Conservation (phyloP, 2,329 filamentous ascomycete genomes). For the Pseudogymnoascus destructans region DNA sequence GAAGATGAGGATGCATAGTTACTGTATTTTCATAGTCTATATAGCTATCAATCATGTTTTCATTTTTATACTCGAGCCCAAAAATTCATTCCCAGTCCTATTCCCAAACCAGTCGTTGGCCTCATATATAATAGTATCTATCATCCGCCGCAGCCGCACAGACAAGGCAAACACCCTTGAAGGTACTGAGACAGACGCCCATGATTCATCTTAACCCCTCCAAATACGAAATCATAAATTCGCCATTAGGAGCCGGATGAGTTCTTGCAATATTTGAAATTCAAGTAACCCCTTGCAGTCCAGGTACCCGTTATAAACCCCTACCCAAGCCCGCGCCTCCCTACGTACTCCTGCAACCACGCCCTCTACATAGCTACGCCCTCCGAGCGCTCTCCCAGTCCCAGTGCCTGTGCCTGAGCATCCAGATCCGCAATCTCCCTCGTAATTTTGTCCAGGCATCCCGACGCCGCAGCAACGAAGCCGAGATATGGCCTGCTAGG, state of each 20-base stretch:
- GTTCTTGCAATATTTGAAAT: background rate
- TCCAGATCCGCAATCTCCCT: conserved; percentile 11
- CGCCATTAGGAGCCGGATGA: background rate
- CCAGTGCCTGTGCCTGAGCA: background rate
- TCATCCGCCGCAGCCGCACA: background rate
- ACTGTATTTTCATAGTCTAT: no score
- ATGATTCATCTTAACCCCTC: conserved; percentile 4
- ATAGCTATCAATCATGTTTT: no score
- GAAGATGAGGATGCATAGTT: no score
- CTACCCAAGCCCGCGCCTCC: background rate
- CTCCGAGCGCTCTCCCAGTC: conserved; percentile 1
- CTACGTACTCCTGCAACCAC: background rate
- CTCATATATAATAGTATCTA: conserved; percentile 7
- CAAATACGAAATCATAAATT: conserved; percentile 5
- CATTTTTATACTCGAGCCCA: no score
- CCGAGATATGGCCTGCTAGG: conserved; percentile 69
- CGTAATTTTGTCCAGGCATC: conserved; percentile 23
- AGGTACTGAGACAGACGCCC: background rate
- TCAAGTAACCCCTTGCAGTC: background rate
- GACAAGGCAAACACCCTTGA: background rate
- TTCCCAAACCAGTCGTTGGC: conserved; percentile 8
- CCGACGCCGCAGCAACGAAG: conserved; percentile 59
- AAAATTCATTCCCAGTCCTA: conserved; percentile 4
- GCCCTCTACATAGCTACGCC: background rate
- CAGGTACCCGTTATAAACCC: background rate